Conservation (phyloP, 2,329 filamentous ascomycete genomes). For the Thelonectria discophora region DNA sequence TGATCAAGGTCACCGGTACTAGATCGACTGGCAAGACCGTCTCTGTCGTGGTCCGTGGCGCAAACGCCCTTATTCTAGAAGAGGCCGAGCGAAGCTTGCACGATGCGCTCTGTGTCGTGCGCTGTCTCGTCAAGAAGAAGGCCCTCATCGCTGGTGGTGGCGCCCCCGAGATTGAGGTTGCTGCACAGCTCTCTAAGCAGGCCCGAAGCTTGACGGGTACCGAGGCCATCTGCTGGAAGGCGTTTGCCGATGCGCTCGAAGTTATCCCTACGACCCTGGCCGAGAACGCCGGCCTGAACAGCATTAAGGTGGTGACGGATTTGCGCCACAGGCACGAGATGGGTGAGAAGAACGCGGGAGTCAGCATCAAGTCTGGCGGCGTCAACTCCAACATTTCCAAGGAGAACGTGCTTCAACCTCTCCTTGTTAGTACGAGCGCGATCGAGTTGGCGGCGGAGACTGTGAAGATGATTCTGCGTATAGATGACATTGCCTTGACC, state of each 20-base stretch:
- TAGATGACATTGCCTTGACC: conserved; percentile 72
- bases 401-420: conserved; percentile 94
- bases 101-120: conserved; percentile 96
- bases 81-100: conserved; percentile 97
- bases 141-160: conserved; percentile 97
- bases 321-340: conserved; percentile 92
- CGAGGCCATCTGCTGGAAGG: conserved; percentile 98
- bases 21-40: conserved; percentile 87
- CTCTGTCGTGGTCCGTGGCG: conserved; percentile 92
- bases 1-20: conserved; percentile 94
- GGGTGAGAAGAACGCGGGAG: conserved; percentile 94
- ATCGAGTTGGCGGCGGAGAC: conserved; percentile 98
- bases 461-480: conserved; percentile 88
- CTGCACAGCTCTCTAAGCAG: conserved; percentile 83
- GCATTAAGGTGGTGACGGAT: conserved; percentile 98
- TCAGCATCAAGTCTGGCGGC: conserved; percentile 97
- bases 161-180: conserved; percentile 95
- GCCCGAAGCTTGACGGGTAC: conserved; percentile 87
- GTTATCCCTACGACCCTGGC: conserved; percentile 96
- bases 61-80: conserved; percentile 93
- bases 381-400: conserved; percentile 97
- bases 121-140: conserved; percentile 98
- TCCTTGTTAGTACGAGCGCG: conserved; percentile 95
- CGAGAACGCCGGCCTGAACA: conserved; percentile 97
- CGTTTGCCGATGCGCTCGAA: conserved; percentile 97